Conservation (phyloP, 169 alveolate species). For the Plasmodium chabaudi region DNA sequence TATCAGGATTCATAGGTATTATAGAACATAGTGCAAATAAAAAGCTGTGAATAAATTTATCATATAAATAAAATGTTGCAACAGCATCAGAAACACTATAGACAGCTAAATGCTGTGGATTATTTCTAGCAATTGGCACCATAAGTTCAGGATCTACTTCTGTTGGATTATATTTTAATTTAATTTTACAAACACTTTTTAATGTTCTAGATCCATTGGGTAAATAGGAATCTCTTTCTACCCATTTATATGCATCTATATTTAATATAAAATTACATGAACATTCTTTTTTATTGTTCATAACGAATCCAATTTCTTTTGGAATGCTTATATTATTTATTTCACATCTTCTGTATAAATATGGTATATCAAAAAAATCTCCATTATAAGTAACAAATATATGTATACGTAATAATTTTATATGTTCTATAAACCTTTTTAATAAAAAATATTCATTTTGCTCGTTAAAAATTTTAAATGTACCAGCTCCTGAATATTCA, state of each 20-base stretch:
- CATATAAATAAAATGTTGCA: slow-evolving; percentile 98
- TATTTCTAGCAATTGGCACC: slow-evolving; percentile 95
- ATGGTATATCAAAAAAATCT: slow-evolving; percentile 98
- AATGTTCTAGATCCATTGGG: slow-evolving; percentile 94
- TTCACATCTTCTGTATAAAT: slow-evolving; percentile 94
- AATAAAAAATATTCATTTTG: slow-evolving; percentile 79
- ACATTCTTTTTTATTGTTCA: slow-evolving; percentile 83
- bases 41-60: slow-evolving; percentile 98
- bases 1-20: slow-evolving; percentile 97
- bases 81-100: slow-evolving; percentile 99
- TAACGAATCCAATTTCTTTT: slow-evolving; percentile 88
- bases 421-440: slow-evolving; percentile 82
- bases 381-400: slow-evolving; percentile 98
- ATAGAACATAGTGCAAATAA: slow-evolving; percentile 97
- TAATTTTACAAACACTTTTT: slow-evolving; percentile 98
- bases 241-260: slow-evolving; percentile 99
- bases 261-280: slow-evolving; percentile 92
- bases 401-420: slow-evolving; percentile 88
- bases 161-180: slow-evolving; percentile 98
- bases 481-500: slow-evolving; percentile 93
- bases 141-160: slow-evolving; percentile 99
- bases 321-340: slow-evolving; percentile 91
- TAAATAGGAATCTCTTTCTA: slow-evolving; percentile 98
- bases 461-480: slow-evolving; percentile 82
- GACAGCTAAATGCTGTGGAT: slow-evolving; percentile 97